A percentile compares a stretch with the other conserved stretches of the same genome.
These are phyloP conservation scores for Turritis glabra DNA, from an alignment of 345 rosid species.

Conservation along the genomic window DNA sequence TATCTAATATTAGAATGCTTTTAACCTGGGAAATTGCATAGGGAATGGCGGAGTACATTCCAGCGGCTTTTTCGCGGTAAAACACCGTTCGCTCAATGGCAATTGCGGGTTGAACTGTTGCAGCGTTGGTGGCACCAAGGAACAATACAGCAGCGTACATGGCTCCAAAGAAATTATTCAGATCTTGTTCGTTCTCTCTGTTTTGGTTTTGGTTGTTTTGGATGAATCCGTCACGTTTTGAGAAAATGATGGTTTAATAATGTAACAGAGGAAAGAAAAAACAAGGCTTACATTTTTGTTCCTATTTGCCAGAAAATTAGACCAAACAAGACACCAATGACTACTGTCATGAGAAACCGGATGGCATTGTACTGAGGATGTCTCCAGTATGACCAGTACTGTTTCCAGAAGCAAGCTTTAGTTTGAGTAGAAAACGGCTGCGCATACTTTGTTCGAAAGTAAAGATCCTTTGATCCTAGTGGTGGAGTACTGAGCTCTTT, in stretches of 20 bases:
- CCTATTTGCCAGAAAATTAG: conserved; percentile 78
- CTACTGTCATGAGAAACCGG: conserved; percentile 56
- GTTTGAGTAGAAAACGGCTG: conserved; percentile 60
- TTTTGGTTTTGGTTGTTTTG: not conserved
- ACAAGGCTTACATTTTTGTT: conserved; percentile 43
- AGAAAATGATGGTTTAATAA: not conserved
- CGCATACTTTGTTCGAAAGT: conserved; percentile 60
- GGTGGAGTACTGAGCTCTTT: conserved; percentile 58
- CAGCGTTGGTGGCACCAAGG: conserved; percentile 68
- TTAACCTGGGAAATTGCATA: conserved; percentile 77
- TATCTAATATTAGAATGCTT: not conserved
- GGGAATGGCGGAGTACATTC: conserved; percentile 82
- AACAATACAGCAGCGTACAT: conserved; percentile 60
- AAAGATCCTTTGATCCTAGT: conserved; percentile 58
- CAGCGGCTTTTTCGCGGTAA: conserved; percentile 80
- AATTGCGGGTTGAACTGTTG: conserved; percentile 63
- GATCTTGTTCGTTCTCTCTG: conserved; percentile 59
- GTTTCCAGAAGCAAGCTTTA: conserved; percentile 82
- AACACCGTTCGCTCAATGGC: conserved; percentile 72
- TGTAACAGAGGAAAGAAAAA: not conserved
- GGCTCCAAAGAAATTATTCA: conserved; percentile 72
- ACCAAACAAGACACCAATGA: conserved; percentile 61
- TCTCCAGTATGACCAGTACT: conserved; percentile 74
- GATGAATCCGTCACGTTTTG: not conserved
- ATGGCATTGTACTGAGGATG: conserved; percentile 70